Base-by-base conservation (phyloP, 78 protist genomes). In the Cavenderia fasciculata region DNA sequence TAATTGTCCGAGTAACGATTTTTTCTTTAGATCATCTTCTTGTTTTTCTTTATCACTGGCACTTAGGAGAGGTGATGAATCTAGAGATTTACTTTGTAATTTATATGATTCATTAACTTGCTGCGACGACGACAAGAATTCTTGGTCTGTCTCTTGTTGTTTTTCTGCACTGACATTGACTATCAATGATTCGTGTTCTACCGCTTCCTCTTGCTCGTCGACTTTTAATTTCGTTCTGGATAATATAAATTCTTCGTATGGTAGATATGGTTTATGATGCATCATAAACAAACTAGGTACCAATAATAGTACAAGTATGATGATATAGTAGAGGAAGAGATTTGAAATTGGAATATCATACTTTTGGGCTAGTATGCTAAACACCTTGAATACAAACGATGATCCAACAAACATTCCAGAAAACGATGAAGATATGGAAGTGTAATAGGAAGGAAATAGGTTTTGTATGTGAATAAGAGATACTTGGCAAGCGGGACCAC, bases 331-430 rank as follows among this genome's bases (percentile, higher is more conserved):
- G 1, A 82, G 21, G 21, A 82, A 82, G 19, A 82, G 19, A 69
- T 40, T n/a, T 18, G 66, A 16, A 19, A 82, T 59, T 33, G 18
- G 5, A 23, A 82, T 31, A 68, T 57, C 31, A 43, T 56, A 82
- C 34, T 27, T 65, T 12, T 51, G 19, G 34, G 79, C 90, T 41
- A 82, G 52, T 2, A 69, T 1, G n/a, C 61, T 66, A 68, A 82
- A 82, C 1, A 82, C 56, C 43, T 65, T 65, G 38, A 82, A 82
- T n/a, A 82, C 49, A 59, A 82, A 66, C 33, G 90, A 82, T 19
- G 90, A 82, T 38, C 90, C 90, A n/a, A 82, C 90, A 82, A 82
- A 82, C 68, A 82, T 57, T 29, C 90, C 90, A 43, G 77, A 66
- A 40, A 68, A 82, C 21, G 76, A 49, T 25, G 78, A 27, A 10